Conservation (phyloP, 2,329 filamentous ascomycete genomes). For the Aureobasidium sp. region DNA sequence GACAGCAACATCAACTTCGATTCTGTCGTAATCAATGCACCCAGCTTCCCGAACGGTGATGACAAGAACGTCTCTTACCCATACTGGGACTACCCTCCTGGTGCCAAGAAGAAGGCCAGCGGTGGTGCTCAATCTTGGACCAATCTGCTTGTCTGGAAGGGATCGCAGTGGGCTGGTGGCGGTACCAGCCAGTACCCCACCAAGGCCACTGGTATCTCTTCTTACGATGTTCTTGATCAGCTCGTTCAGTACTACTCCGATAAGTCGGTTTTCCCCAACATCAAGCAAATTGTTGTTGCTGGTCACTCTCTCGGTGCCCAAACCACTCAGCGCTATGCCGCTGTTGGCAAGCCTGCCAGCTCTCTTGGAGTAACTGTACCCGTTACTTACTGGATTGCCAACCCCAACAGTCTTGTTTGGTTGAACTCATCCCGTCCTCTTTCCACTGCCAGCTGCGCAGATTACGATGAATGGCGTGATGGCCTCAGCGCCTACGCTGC, state of each 20-base stretch:
- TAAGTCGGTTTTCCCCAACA: conserved; percentile 28
- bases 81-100: conserved; percentile 24
- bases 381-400: conserved; percentile 30
- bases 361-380: conserved; percentile 22
- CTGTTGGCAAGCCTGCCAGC: conserved; percentile 23
- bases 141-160: conserved; percentile 30
- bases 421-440: conserved; percentile 28
- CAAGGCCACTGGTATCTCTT: conserved; percentile 24
- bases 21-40: conserved; percentile 29
- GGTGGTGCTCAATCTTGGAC: conserved; percentile 25
- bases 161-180: conserved; percentile 31
- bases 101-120: conserved; percentile 18
- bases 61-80: conserved; percentile 32
- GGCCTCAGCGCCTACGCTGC: conserved; percentile 29
- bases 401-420: conserved; percentile 33
- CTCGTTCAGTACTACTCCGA: conserved; percentile 32
- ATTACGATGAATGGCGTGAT: conserved; percentile 31
- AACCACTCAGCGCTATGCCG: conserved; percentile 31
- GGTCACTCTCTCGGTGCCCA: conserved; percentile 33
- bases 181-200: conserved; percentile 31
- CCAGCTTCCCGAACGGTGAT: conserved; percentile 32
- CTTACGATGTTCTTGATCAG: conserved; percentile 31
- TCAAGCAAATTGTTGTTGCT: conserved; percentile 33
- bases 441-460: conserved; percentile 25
- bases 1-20: conserved; percentile 27